Conservation (phyloP, 768 basidiomycete species). For the Trametes maxima region DNA sequence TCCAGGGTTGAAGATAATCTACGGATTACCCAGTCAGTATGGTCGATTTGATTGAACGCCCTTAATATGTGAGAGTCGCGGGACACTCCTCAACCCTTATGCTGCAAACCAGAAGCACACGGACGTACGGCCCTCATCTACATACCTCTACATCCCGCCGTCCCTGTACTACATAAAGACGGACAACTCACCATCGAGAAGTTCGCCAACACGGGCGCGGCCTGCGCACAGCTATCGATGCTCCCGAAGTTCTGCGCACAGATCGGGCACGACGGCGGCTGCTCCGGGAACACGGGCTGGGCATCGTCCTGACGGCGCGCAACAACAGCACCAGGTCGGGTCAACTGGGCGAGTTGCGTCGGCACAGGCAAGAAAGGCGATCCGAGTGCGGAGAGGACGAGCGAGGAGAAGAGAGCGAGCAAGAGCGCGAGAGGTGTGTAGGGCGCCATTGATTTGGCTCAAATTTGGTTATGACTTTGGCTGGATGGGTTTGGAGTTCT, state of each 20-base stretch:
- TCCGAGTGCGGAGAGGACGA: conserved; percentile 6
- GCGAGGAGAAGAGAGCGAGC: conserved; percentile 3
- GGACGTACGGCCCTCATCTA: neutral
- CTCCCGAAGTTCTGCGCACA: conserved; percentile 53
- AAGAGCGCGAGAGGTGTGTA: conserved; percentile 13
- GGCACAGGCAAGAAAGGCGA: conserved; percentile 12
- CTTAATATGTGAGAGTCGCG: too few relatives aligned
- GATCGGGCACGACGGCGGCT: conserved; percentile 60
- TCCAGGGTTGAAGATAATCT: conserved; percentile 68
- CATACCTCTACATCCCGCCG: neutral
- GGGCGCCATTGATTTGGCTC: conserved; percentile 5
- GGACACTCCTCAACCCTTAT: too few relatives aligned
- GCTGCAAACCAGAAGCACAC: too few relatives aligned
- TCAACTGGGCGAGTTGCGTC: neutral
- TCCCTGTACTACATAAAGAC: neutral
- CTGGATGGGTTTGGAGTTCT: neutral
- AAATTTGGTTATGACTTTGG: neutral
- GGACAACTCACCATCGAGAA: conserved; percentile 47
- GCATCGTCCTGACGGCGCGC: conserved; percentile 27
- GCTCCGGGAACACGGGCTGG: conserved; percentile 51
- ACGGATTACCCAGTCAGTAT: neutral
- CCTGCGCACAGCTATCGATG: conserved; percentile 60
- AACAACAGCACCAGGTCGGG: neutral
- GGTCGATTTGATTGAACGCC: too few relatives aligned
- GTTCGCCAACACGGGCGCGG: conserved; percentile 59